Percentiles rank a stretch among this genome's conserved stretches.
These are phyloP conservation scores for Austroboletus niveus DNA, from an alignment of 1,284 basidiomycete species.

Conservation along the genomic window DNA sequence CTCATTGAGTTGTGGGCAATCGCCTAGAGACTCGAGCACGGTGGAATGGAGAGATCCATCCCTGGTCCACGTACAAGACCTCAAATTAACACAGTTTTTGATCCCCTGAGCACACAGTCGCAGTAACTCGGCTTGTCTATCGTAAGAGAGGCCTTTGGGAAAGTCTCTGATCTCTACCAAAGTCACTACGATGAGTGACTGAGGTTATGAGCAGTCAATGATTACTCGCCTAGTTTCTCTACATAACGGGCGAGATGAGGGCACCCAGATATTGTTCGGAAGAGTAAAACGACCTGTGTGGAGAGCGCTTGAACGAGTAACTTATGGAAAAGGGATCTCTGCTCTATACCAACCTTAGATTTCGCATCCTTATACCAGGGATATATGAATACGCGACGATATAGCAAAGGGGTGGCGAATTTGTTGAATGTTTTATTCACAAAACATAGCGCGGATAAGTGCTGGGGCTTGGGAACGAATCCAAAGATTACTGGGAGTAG, in stretches of 20 bases:
- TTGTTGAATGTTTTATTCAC: constrained; percentile 54
- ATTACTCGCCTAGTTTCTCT: constrained; percentile 48
- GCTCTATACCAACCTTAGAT: constrained; percentile 41
- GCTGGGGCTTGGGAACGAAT: constrained; percentile 48
- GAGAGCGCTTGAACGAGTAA: neutral
- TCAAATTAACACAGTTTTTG: constrained; percentile 57
- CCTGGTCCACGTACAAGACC: constrained; percentile 69
- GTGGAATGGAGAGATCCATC: constrained; percentile 63
- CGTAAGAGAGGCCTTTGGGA: constrained; percentile 45
- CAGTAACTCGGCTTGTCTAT: constrained; percentile 34
- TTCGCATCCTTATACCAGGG: constrained; percentile 67
- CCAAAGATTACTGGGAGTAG: constrained; percentile 53
- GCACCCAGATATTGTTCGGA: constrained; percentile 46
- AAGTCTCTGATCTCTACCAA: constrained; percentile 62
- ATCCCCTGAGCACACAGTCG: constrained; percentile 48
- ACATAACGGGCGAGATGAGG: constrained; percentile 55
- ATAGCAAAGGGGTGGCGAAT: constrained; percentile 50
- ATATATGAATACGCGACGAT: constrained; percentile 56
- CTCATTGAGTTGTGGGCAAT: constrained; percentile 43
- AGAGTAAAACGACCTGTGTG: constrained; percentile 49
- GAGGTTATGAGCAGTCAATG: neutral
- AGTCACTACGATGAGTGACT: constrained; percentile 2
- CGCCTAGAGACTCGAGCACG: constrained; percentile 50
- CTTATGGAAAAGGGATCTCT: neutral
- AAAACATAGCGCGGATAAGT: constrained; percentile 50